Evolutionary conservation across 1,284 basidiomycete species (phyloP).

Genomic region (Heterobasidion occidentale): DNA sequence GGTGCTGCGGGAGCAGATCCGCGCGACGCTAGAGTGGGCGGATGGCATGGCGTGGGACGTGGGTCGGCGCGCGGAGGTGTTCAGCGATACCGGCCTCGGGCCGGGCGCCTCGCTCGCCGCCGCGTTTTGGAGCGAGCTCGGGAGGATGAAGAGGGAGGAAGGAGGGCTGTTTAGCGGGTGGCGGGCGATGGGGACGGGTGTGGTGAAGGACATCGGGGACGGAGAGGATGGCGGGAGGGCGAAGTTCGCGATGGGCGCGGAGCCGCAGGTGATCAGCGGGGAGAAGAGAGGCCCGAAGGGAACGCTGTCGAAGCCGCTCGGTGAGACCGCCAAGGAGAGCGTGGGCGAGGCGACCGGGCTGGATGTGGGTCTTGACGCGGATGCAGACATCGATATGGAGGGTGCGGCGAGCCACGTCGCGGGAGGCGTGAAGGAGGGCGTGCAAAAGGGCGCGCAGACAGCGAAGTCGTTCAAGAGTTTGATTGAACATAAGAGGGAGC

Average conservation of each 20-base stretch:
- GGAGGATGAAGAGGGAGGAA: constrained; percentile 36
- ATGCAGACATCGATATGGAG: constrained; percentile 15
- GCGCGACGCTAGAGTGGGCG: constrained; percentile 36
- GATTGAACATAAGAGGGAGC: constrained; percentile 34
- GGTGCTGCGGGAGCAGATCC: constrained; percentile 46
- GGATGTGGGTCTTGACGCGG: constrained; percentile 7
- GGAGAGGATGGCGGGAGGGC: constrained; percentile 19
- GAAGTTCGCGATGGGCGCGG: constrained; percentile 58
- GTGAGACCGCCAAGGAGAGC: constrained; percentile 14
- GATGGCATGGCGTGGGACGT: constrained; percentile 54
- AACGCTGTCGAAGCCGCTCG: constrained; percentile 38
- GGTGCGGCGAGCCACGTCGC: constrained; percentile 21
- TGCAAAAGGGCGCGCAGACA: constrained; percentile 30
- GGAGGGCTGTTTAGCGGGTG: constrained; percentile 33
- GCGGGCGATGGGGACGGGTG: constrained; percentile 50
- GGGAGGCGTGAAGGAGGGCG: constrained; percentile 20
- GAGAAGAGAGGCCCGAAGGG: constrained; percentile 59
- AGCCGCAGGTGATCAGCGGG: constrained; percentile 59
- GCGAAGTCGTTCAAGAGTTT: constrained; percentile 37
- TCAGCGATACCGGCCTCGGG: constrained; percentile 51
- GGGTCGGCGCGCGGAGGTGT: constrained; percentile 46
- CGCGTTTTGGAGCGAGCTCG: constrained; percentile 60
- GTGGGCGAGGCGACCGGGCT: background rate
- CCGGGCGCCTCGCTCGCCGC: constrained; percentile 39
- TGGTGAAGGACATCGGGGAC: constrained; percentile 38